Conservation (phyloP, 2,329 filamentous ascomycete species). For the Scytalidium sp. region DNA sequence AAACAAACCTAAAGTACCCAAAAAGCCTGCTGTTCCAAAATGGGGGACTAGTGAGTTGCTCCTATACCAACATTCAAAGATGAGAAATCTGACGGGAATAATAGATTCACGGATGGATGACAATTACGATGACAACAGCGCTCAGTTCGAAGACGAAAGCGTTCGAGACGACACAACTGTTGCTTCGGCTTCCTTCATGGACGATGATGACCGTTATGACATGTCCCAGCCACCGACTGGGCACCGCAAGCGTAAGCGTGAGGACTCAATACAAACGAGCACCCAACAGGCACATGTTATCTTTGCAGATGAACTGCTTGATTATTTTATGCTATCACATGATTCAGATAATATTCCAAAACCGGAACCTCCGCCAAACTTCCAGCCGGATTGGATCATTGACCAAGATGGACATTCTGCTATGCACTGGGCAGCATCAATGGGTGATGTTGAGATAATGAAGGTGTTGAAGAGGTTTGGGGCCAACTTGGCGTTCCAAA, state of each 20-base stretch:
- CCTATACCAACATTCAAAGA: slow-evolving; percentile 1
- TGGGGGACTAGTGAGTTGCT: slow-evolving; percentile 43
- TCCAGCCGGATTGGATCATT: slow-evolving; percentile 88
- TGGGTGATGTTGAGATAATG: slow-evolving; percentile 93
- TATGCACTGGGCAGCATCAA: slow-evolving; percentile 94
- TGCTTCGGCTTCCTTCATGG: slow-evolving; percentile 80
- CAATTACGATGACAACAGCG: slow-evolving; percentile 61
- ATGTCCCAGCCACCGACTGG: slow-evolving; percentile 62
- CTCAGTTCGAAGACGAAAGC: slow-evolving; percentile 71
- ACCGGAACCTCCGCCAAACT: slow-evolving; percentile 79
- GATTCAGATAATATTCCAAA: slow-evolving; percentile 58
- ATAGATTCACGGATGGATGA: slow-evolving; percentile 48
- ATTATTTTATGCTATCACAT: slow-evolving; percentile 90
- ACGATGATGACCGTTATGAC: slow-evolving; percentile 76
- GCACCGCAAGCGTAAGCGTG: slow-evolving; percentile 76
- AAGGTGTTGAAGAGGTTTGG: slow-evolving; percentile 81
- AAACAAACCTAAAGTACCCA: slow-evolving; percentile 77
- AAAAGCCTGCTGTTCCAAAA: slow-evolving; percentile 63
- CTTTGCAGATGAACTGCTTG: slow-evolving; percentile 89
- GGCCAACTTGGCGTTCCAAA: slow-evolving; percentile 69
- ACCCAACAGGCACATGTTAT: slow-evolving; percentile 83
- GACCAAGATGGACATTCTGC: slow-evolving; percentile 91
- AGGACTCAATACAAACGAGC: slow-evolving; percentile 57
- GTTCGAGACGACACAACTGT: slow-evolving; percentile 75
- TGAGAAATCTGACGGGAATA: slow-evolving; percentile 18